Evolutionary conservation across 2,329 filamentous ascomycete species (phyloP), one percentile per base, ranked within the genome.

Genomic region (Exophiala sp.): DNA sequence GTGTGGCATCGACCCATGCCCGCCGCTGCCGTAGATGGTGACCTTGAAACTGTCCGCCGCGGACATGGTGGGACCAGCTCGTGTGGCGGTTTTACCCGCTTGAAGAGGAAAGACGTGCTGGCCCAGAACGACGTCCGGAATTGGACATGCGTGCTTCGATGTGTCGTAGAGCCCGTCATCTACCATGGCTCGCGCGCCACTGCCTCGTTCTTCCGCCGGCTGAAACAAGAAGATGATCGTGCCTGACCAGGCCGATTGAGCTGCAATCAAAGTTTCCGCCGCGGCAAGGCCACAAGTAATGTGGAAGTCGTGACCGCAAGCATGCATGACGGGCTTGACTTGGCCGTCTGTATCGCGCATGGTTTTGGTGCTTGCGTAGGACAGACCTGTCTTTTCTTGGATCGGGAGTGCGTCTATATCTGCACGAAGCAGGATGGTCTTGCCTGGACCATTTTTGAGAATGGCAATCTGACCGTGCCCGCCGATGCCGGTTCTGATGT

Each of bases 221-320:
- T 89, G 86, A 65, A 88, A 89, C 2, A 83, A 67, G 5, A 85
- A 66, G 4, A 89, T 69, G 16, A 88, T 62, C 0, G 83, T 88
- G 0, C 86, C 86, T 8, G 66, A 71, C 85, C 86, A 89, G 0
- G 58, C 32, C 0, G 74, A 61, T n/a, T 67, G 72, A 0, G 70
- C 65, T 0, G 66, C 67, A 1, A 74, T 67, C 0, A 89, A 70
- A 0, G 72, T 72, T 47, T 80, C 74, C 0, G 79, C 75, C 0
- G 79, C 78, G 0, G 76, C 81, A 0, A 85, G 72, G 1, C 84
- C 68, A 50, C 73, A 73, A 0, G 80, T 80, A 41, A 83, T 78
- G 62, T 84, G 81, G 76, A 83, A 79, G 58, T 82, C 79, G 62
- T 83, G 81, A 1, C 81, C 81, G 59, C 81, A 84, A 24, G 81